Base-by-base conservation (phyloP, 352 stramenopile species). In the Blastocystis sp. region DNA sequence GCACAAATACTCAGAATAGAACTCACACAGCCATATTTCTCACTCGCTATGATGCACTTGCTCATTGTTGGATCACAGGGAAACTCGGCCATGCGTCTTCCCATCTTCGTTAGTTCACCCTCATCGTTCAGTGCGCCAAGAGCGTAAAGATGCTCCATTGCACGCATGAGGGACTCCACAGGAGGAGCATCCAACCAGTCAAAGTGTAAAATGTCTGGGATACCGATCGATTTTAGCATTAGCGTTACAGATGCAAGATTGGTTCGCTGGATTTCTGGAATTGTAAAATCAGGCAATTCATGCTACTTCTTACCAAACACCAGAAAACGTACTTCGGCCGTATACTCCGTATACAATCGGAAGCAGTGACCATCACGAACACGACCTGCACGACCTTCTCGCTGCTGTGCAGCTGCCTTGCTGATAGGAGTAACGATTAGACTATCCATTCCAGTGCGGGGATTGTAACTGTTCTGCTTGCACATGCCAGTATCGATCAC, bases 161-260 rank as follows among this genome's bases (percentile, higher is more conserved):
- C 96, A 18, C 96, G 93, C 87, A 99, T 99, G 18, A 99, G 92
- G 20, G 96, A 97, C 92, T 99, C 98, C 56, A 98, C 94, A 3
- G 98, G 97, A 20, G 98, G 98, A 20, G 96, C 94, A 92, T 99
- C 97, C 96, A 99, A 99, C 90, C 99, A 99, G 92, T 99, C 98
- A 90, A 99, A 99, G 90, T 99, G 93, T 24, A 99, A 91, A 68
- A 99, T 91, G 91, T 99, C 96, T 90, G 99, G 97, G 90, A 99
- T 98, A 3, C 98, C 98, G 2, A 99, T 93, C 90, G 94, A 98
- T 92, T 99, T 99, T 81, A 99, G 95, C 91, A 99, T 94, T 53
- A 99, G 92, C 78, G 99, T 97, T 3, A 99, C 96, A 91, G 96
- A 98, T 11, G 94, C 93, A 90, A 99, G 94, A 90, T 99, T 98